Evolutionary conservation across 768 basidiomycete genomes (phyloP).

Genomic region (Collybia sp.): DNA sequence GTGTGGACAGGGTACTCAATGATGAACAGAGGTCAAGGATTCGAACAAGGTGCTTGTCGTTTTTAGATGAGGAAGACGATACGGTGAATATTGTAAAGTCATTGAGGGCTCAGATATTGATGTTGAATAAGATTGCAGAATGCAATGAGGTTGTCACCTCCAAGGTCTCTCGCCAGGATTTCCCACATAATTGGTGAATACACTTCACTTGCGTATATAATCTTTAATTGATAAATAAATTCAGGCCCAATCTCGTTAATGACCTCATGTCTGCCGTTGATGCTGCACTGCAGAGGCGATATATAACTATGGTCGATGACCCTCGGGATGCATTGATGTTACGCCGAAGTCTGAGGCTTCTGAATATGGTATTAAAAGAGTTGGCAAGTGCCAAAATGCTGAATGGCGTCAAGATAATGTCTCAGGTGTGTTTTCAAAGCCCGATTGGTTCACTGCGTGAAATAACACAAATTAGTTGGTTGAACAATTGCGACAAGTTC

Average conservation of each 20-base stretch:
- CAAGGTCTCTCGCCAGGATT: conserved; percentile 78
- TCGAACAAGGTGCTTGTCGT: conserved; percentile 54
- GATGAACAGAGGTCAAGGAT: conserved; percentile 67
- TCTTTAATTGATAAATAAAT: background rate
- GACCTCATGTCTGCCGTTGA: conserved; percentile 55
- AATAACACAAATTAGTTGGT: conserved; percentile 38
- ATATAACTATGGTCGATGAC: conserved; percentile 35
- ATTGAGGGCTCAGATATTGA: conserved; percentile 1
- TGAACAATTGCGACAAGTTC: conserved; percentile 43
- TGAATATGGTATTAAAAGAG: conserved; percentile 69
- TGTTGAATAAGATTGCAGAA: conserved; percentile 59
- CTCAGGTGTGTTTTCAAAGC: conserved; percentile 34
- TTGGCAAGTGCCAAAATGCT: conserved; percentile 68
- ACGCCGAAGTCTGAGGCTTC: conserved; percentile 55
- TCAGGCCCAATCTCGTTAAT: conserved; percentile 57
- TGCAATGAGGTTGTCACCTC: conserved; percentile 72
- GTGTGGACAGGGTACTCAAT: conserved; percentile 49
- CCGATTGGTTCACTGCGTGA: conserved; percentile 1
- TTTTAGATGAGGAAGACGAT: conserved; percentile 77
- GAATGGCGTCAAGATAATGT: conserved; percentile 62
- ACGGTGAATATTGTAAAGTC: conserved; percentile 42
- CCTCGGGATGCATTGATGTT: conserved; percentile 43
- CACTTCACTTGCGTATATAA: too few relatives aligned
- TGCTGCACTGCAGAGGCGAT: conserved; percentile 44
- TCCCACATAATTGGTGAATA: conserved; percentile 62